Conservation (phyloP, 108 stramenopile genomes). For the Skeletonema menzelii region DNA sequence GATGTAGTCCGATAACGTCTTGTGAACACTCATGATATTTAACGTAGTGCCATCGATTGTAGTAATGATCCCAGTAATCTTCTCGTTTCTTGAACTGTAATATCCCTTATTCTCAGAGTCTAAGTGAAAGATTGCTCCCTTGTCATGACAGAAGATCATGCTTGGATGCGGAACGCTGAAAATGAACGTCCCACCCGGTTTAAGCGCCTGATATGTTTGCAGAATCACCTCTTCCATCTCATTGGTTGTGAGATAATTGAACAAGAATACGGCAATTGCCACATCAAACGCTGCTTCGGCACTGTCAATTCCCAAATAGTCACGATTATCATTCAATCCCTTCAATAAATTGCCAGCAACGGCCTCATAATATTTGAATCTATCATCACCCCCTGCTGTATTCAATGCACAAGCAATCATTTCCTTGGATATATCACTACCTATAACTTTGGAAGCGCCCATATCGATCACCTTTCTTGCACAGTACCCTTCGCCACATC, state of each 20-base stretch:
- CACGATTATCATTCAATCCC: not conserved
- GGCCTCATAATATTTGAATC: not conserved
- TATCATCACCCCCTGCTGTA: not conserved
- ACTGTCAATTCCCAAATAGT: not conserved
- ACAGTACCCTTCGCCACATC: slow-evolving; percentile 6
- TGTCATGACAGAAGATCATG: slow-evolving; percentile 12
- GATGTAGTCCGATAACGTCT: slow-evolving; percentile 1
- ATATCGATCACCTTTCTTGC: slow-evolving; percentile 5
- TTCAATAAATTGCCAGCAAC: not conserved
- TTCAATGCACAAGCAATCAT: not conserved
- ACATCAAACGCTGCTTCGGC: slow-evolving; percentile 7
- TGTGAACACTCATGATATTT: slow-evolving; percentile 4
- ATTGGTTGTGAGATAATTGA: slow-evolving; percentile 9
- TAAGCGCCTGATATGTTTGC: slow-evolving; percentile 2
- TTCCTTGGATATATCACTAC: not conserved
- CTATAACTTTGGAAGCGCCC: not conserved
- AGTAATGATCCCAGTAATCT: slow-evolving; percentile 1
- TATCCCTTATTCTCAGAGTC: slow-evolving; percentile 6
- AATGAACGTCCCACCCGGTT: slow-evolving; percentile 7
- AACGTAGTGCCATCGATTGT: not conserved
- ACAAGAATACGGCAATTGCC: slow-evolving; percentile 13
- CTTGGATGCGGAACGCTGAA: slow-evolving; percentile 12
- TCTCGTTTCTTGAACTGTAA: not conserved
- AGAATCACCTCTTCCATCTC: slow-evolving; percentile 9
- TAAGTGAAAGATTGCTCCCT: slow-evolving; percentile 10